These are phyloP conservation scores for Dioscorea alata DNA, from an alignment of 106 monocot genomes.

Conservation along the genomic window DNA sequence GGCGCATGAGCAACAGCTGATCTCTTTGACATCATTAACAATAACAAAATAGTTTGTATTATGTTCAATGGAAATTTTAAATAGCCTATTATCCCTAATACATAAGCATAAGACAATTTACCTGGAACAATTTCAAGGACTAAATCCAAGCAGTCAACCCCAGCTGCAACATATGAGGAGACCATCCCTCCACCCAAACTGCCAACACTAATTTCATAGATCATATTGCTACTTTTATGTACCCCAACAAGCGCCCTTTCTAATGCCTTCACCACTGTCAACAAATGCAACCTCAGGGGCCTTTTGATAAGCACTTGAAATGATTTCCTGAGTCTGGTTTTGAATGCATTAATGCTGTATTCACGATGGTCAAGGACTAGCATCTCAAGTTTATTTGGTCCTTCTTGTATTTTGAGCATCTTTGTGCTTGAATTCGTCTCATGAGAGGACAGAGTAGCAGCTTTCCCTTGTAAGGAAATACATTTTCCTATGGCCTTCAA, in stretches of 20 bases:
- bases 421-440: constrained; percentile 50
- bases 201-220: constrained; percentile 52
- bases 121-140: constrained; percentile 73
- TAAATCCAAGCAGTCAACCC: constrained; percentile 67
- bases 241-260: constrained; percentile 65
- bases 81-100: no score
- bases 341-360: constrained; percentile 38
- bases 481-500: constrained; percentile 79
- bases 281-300: constrained; percentile 26
- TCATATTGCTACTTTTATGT: constrained; percentile 21
- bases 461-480: constrained; percentile 67
- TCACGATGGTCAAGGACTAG: constrained; percentile 11
- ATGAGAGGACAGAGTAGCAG: constrained; percentile 62
- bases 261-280: constrained; percentile 45
- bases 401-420: constrained; percentile 24
- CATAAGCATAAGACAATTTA: background rate
- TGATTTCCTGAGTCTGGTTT: constrained; percentile 55
- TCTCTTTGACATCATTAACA: no score
- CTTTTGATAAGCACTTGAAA: constrained; percentile 44
- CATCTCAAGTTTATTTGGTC: constrained; percentile 8
- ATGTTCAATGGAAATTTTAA: no score
- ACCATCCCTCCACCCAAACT: constrained; percentile 50
- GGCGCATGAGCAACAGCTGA: no score
- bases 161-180: constrained; percentile 66
- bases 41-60: no score